Evolutionary conservation across 2,329 filamentous ascomycete species (phyloP), one percentile per base, ranked within the genome.

Genomic region (Fusarium camptoceras): DNA sequence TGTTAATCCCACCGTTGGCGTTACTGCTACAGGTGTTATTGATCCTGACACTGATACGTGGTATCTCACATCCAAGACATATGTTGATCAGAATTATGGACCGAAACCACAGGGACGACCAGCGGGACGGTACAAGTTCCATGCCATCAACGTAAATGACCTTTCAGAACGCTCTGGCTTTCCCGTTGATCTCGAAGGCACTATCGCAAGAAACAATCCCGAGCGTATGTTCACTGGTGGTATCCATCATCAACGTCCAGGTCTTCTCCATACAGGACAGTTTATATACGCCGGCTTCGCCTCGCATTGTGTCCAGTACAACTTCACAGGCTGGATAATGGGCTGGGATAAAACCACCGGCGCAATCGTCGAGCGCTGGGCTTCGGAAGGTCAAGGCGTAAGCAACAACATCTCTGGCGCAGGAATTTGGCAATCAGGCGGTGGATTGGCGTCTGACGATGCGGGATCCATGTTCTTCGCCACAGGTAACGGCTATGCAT

Each of bases 251-350:
- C 86, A 88, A 70, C 80, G 85, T 10, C 84, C 86, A 0, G 82
- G 80, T 6, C 74, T 88, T 15, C 77, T 83, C 2, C 78, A 84
- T 25, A 76, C 83, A 0, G 83, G 83, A 3, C 78, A 83, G 53
- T 81, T 80, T 44, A 77, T 88, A 8, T 87, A 87, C 56, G 84
- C 82, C 1, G 85, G 81, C 0, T 88, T 88, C 64, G 86, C 85
- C 1, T 86, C 85, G 12, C 83, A 88, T 64, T 88, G 86, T 51
- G 86, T 87, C 25, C 80, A 84, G 58, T 88, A 84, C 74, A 86
- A 88, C 71, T 87, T 87, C 65, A 87, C 85, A 2, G 85, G 85
- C 25, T 83, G 83, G 78, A 77, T 87, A 42, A 79, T 87, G 42
- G 84, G 84, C 6, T 81, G 83, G 72, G 80, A 85, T 74, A 82